Percentiles rank a stretch among this genome's conserved stretches.
Conservation (phyloP, 2,329 filamentous ascomycete genomes). For the Microascus cirrosus region DNA sequence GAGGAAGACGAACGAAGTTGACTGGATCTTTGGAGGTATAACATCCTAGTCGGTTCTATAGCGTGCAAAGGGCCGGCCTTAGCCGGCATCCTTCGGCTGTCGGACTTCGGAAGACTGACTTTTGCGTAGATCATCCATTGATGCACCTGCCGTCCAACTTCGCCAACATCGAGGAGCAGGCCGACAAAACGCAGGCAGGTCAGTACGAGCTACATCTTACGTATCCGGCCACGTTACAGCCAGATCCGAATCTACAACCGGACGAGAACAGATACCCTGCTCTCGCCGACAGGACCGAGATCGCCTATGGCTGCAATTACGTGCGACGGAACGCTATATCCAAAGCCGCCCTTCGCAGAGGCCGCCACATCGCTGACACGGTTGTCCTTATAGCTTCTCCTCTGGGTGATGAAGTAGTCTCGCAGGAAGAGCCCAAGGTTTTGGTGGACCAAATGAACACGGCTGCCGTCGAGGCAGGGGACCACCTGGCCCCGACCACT, state of each 20-base stretch:
- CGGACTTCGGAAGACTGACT: background rate
- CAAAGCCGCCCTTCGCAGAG: background rate
- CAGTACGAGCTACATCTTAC: conserved; percentile 30
- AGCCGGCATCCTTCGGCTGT: background rate
- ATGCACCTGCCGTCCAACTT: conserved; percentile 5
- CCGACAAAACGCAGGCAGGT: conserved; percentile 32
- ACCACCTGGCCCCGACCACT: background rate
- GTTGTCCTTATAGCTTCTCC: conserved; percentile 4
- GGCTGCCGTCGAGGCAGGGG: background rate
- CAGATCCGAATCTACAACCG: background rate
- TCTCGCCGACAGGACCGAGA: background rate
- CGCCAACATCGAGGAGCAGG: conserved; percentile 18
- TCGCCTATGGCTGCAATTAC: conserved; percentile 4
- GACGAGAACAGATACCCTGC: conserved; percentile 2
- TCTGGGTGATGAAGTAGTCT: background rate
- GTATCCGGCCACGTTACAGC: conserved; percentile 3
- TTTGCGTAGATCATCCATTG: conserved; percentile 1
- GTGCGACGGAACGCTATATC: conserved; percentile 3
- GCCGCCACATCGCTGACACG: conserved; percentile 3
- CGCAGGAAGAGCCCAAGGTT: conserved; percentile 2
- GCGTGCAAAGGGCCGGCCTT: background rate
- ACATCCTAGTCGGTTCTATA: background rate
- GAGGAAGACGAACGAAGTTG: background rate
- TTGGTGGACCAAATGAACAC: background rate
- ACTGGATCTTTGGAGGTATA: background rate